Evolutionary conservation across 768 basidiomycete genomes (phyloP).

Genomic region (Arthromyces matolae): DNA sequence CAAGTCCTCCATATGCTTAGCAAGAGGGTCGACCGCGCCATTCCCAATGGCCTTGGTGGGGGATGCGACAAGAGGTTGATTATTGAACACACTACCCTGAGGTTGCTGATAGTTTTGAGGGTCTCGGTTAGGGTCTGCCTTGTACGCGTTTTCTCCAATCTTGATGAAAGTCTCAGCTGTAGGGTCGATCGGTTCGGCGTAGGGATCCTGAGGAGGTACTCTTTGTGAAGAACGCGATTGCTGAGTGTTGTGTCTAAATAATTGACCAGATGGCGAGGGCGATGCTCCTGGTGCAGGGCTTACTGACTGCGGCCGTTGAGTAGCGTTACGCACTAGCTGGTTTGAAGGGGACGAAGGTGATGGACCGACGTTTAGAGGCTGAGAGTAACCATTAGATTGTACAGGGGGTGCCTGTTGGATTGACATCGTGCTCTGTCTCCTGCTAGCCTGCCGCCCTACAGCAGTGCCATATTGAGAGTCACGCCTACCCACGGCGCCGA

Average conservation of each 20-base stretch:
- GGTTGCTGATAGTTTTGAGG: slow-evolving; percentile 58
- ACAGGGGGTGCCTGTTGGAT: slow-evolving; percentile 22
- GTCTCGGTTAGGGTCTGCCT: slow-evolving; percentile 60
- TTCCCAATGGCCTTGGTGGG: slow-evolving; percentile 26
- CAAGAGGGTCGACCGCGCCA: slow-evolving; percentile 55
- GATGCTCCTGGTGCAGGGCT: slow-evolving; percentile 22
- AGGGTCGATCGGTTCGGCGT: slow-evolving; percentile 61
- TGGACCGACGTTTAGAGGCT: background rate
- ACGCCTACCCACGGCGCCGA: slow-evolving; percentile 51
- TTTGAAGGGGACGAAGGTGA: slow-evolving; percentile 18
- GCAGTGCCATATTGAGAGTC: slow-evolving; percentile 29
- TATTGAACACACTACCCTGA: slow-evolving; percentile 27
- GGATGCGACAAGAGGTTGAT: slow-evolving; percentile 19
- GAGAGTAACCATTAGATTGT: slow-evolving; percentile 24
- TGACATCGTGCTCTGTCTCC: slow-evolving; percentile 11
- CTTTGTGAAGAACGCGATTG: slow-evolving; percentile 18
- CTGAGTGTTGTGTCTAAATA: slow-evolving; percentile 13
- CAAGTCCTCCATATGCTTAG: slow-evolving; percentile 62
- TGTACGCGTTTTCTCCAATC: slow-evolving; percentile 64
- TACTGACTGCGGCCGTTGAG: slow-evolving; percentile 20
- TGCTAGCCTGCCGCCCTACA: slow-evolving; percentile 31
- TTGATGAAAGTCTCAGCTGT: slow-evolving; percentile 65
- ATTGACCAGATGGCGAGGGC: slow-evolving; percentile 14
- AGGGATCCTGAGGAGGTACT: slow-evolving; percentile 42
- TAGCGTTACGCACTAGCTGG: slow-evolving; percentile 12